Evolutionary conservation across 306 rosid genomes (phyloP).

Genomic region (Corylus heterophylla): DNA sequence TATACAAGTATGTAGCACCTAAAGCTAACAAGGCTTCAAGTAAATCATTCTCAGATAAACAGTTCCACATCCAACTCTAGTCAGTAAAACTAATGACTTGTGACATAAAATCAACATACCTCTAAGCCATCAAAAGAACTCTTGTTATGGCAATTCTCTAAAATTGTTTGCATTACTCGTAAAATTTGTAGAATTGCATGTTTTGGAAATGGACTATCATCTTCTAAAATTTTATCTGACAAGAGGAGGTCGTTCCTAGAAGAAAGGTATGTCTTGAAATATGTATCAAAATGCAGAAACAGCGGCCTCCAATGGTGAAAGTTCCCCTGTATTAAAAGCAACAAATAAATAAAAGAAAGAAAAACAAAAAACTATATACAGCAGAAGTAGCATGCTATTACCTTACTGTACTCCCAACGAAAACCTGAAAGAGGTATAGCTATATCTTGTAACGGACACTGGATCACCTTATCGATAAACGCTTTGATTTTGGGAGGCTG

Average conservation of each 20-base stretch:
- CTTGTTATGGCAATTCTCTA: constrained; percentile 93
- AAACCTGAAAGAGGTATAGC: constrained; percentile 93
- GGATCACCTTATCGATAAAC: constrained; percentile 88
- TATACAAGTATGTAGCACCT: constrained; percentile 9
- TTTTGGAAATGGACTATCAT: constrained; percentile 80
- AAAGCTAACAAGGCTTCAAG: background rate
- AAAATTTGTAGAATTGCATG: constrained; percentile 84
- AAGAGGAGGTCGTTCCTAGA: constrained; percentile 85
- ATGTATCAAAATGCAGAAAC: constrained; percentile 85
- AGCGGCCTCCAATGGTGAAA: constrained; percentile 97
- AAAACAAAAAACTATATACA: constrained; percentile 11
- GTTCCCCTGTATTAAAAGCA: constrained; percentile 71
- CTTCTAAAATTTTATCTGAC: constrained; percentile 79
- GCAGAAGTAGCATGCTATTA: constrained; percentile 28
- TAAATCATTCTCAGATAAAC: background rate
- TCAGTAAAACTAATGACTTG: constrained; percentile 15
- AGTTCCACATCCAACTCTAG: constrained; percentile 3
- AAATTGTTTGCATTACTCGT: constrained; percentile 89
- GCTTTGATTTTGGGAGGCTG: constrained; percentile 93
- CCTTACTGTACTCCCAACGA: constrained; percentile 94
- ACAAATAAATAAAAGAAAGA: constrained; percentile 19
- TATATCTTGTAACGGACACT: constrained; percentile 91
- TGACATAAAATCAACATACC: constrained; percentile 46
- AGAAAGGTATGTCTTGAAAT: constrained; percentile 86
- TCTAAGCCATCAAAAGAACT: constrained; percentile 93